phyloP scores from a whole-genome alignment of 148 eudicot genomes.

The Tetragonia tetragonoides region DNA sequence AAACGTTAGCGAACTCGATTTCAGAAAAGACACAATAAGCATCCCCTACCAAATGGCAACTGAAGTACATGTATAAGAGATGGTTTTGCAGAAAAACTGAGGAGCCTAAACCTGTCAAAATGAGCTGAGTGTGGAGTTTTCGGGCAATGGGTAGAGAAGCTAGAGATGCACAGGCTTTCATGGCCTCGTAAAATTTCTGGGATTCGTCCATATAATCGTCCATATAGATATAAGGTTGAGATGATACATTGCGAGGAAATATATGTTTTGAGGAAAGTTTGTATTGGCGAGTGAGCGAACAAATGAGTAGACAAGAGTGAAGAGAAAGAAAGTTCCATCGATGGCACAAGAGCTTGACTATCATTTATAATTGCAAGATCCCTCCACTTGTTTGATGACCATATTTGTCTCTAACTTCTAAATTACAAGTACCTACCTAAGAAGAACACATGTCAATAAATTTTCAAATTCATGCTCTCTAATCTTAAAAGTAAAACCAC shows the following conservation, averaged over 20 bases:
- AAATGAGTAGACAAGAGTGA: not conserved
- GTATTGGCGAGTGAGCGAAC: slow-evolving; percentile 14
- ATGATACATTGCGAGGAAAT: not conserved
- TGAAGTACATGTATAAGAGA: slow-evolving; percentile 32
- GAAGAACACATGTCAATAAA: not conserved
- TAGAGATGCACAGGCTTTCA: slow-evolving; percentile 25
- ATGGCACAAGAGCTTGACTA: slow-evolving; percentile 19
- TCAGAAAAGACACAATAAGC: slow-evolving; percentile 24
- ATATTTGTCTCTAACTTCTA: not conserved
- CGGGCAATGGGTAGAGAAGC: slow-evolving; percentile 24
- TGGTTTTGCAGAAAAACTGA: slow-evolving; percentile 41
- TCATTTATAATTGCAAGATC: slow-evolving; percentile 8
- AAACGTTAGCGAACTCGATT: slow-evolving; percentile 29
- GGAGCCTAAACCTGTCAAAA: slow-evolving; percentile 30
- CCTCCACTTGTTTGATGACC: not conserved
- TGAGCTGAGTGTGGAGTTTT: slow-evolving; percentile 37
- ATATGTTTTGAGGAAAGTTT: not conserved
- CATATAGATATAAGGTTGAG: slow-evolving; percentile 16
- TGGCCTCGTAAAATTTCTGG: slow-evolving; percentile 25
- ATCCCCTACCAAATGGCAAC: slow-evolving; percentile 25
- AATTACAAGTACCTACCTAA: not conserved
- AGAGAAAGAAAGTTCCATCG: slow-evolving; percentile 5
- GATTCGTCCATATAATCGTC: slow-evolving; percentile 12
- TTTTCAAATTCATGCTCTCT: too few relatives aligned
- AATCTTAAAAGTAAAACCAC: not conserved